Conservation (phyloP, 768 basidiomycete genomes). For the Lepiota subincarnata region DNA sequence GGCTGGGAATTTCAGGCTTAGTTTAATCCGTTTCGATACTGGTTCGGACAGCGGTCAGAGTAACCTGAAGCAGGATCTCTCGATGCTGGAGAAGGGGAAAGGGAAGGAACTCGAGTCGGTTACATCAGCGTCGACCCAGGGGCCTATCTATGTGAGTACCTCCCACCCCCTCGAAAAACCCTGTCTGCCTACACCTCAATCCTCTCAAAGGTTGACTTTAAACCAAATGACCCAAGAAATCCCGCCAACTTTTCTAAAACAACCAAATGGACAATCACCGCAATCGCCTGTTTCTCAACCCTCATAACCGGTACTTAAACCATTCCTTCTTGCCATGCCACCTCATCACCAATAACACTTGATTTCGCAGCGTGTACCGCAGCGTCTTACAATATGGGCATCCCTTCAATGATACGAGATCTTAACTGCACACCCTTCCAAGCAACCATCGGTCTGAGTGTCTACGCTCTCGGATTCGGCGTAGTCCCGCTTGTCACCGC, state of each 20-base stretch:
- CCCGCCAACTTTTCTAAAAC: constrained; percentile 18
- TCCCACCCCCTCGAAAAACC: no score
- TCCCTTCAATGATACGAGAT: constrained; percentile 50
- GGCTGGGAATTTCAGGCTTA: neutral
- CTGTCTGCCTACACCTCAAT: neutral
- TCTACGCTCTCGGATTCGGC: constrained; percentile 58
- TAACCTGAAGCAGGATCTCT: no score
- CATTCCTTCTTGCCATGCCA: neutral
- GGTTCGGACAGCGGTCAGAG: no score
- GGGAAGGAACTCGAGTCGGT: no score
- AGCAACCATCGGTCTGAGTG: constrained; percentile 43
- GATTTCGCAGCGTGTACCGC: constrained; percentile 39
- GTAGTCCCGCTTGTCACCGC: constrained; percentile 60
- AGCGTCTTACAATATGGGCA: constrained; percentile 52
- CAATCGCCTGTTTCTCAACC: constrained; percentile 40
- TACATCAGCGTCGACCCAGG: no score
- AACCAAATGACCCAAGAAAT: constrained; percentile 7
- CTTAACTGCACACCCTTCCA: constrained; percentile 39
- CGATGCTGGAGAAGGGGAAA: no score
- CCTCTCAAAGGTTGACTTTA: constrained; percentile 11
- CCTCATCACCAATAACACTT: neutral
- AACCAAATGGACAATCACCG: constrained; percentile 23
- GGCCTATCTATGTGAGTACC: neutral
- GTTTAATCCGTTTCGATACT: neutral
- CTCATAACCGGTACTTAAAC: constrained; percentile 34